Conservation (phyloP, 495 filamentous ascomycete species). For the Polyplosphaeria fusca region DNA sequence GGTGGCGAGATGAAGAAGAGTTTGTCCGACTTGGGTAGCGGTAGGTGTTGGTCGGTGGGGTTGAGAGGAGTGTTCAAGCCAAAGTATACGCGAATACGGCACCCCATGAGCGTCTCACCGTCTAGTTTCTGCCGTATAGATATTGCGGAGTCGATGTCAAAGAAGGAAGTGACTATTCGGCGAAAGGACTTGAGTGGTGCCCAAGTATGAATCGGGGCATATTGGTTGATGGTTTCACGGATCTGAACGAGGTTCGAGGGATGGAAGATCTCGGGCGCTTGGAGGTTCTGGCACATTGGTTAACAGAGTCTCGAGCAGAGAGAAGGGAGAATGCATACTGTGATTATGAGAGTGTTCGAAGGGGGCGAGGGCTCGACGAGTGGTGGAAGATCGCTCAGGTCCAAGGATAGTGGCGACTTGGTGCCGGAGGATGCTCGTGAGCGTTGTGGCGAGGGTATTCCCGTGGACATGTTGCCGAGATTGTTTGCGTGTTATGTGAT, state of each 20-base stretch:
- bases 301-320: not conserved
- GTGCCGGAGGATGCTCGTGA: constrained; percentile 32
- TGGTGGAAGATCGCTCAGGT: constrained; percentile 75
- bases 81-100: constrained; percentile 80
- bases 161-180: constrained; percentile 88
- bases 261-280: constrained; percentile 73
- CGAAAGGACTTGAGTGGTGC: constrained; percentile 88
- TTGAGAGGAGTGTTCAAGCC: constrained; percentile 69
- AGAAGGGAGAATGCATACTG: constrained; percentile 9
- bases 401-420: constrained; percentile 66
- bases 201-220: constrained; percentile 78
- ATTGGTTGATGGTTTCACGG: constrained; percentile 63
- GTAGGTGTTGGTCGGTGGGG: constrained; percentile 65
- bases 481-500: constrained; percentile 1
- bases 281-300: constrained; percentile 57
- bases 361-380: constrained; percentile 76
- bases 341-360: constrained; percentile 88
- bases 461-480: constrained; percentile 14
- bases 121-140: constrained; percentile 68
- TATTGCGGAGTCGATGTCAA: constrained; percentile 67
- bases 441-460: constrained; percentile 22
- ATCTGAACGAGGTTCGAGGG: constrained; percentile 71
- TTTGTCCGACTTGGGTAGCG: constrained; percentile 80
- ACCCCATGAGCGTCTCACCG: constrained; percentile 63
- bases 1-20: constrained; percentile 97